Evolutionary conservation across 805 yeast genomes (phyloP).

Genomic region (Metschnikowia rubicola): DNA sequence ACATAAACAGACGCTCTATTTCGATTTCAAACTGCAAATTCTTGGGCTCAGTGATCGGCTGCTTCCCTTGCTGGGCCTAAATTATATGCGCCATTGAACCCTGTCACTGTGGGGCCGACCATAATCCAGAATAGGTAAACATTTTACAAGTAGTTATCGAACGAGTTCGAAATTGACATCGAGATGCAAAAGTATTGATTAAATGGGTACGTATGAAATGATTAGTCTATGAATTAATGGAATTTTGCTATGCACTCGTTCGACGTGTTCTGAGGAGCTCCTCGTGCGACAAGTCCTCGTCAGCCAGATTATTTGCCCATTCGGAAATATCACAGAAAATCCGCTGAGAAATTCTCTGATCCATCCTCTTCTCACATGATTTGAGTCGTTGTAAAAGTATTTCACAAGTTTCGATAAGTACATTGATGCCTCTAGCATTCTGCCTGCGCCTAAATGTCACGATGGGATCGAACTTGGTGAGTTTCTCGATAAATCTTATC

Average conservation of each 20-base stretch:
- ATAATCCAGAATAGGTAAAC: too few species aligned
- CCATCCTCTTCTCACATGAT: slow-evolving; percentile 57
- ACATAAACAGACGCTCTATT: too few species aligned
- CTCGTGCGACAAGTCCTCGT: slow-evolving; percentile 31
- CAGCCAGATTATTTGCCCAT: slow-evolving; percentile 56
- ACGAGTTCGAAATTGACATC: too few species aligned
- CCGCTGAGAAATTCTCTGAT: slow-evolving; percentile 50
- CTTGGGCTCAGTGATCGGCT: too few species aligned
- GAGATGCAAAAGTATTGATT: too few species aligned
- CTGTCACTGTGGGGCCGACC: too few species aligned
- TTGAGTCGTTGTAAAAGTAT: slow-evolving; percentile 55
- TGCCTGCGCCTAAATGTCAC: slow-evolving; percentile 64
- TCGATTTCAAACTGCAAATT: too few species aligned
- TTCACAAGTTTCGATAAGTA: slow-evolving; percentile 80
- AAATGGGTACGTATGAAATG: not conserved
- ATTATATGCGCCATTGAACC: too few species aligned
- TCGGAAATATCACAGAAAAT: slow-evolving; percentile 60
- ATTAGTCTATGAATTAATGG: not conserved
- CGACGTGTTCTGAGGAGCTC: slow-evolving; percentile 7
- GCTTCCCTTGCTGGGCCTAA: too few species aligned
- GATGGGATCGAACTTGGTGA: slow-evolving; percentile 60
- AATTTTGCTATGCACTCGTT: not conserved
- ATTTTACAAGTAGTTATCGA: too few species aligned
- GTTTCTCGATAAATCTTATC: slow-evolving; percentile 55
- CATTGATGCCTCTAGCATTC: slow-evolving; percentile 40